These are phyloP conservation scores for Phialophora macrospora DNA, from an alignment of 2,329 filamentous ascomycete genomes.

Conservation along the genomic window DNA sequence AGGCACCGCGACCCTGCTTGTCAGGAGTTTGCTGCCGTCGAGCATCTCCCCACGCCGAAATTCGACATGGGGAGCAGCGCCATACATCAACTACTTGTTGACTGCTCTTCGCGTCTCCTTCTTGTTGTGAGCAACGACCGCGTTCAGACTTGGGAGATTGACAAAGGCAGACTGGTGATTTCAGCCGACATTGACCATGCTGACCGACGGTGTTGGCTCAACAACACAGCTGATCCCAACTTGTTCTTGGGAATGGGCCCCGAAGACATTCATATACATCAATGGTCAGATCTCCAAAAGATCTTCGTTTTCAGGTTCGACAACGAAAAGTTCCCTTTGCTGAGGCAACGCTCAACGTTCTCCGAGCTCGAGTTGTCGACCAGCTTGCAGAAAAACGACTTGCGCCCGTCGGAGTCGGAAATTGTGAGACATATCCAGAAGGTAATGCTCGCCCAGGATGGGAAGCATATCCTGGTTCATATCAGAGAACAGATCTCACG, in stretches of 20 bases:
- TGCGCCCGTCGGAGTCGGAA: neutral
- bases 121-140: slow-evolving; percentile 20
- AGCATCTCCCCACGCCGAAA: slow-evolving; percentile 12
- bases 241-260: slow-evolving; percentile 21
- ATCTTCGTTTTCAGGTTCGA: slow-evolving; percentile 8
- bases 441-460: slow-evolving; percentile 16
- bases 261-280: slow-evolving; percentile 18
- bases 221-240: slow-evolving; percentile 14
- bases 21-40: neutral
- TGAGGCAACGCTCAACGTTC: slow-evolving; percentile 6
- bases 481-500: neutral
- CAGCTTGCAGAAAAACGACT: neutral
- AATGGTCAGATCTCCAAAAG: slow-evolving; percentile 17
- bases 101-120: slow-evolving; percentile 17
- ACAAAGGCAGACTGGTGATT: neutral
- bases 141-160: slow-evolving; percentile 22
- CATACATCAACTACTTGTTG: slow-evolving; percentile 23
- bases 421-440: neutral
- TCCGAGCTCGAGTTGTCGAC: neutral
- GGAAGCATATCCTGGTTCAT: slow-evolving; percentile 13
- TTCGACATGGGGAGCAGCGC: slow-evolving; percentile 5
- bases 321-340: slow-evolving; percentile 2
- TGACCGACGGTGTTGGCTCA: slow-evolving; percentile 11
- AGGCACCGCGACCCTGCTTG: neutral
- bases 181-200: slow-evolving; percentile 6